Conservation (phyloP, 371 early-diverging fungal species). For the Vairimorpha apis region DNA sequence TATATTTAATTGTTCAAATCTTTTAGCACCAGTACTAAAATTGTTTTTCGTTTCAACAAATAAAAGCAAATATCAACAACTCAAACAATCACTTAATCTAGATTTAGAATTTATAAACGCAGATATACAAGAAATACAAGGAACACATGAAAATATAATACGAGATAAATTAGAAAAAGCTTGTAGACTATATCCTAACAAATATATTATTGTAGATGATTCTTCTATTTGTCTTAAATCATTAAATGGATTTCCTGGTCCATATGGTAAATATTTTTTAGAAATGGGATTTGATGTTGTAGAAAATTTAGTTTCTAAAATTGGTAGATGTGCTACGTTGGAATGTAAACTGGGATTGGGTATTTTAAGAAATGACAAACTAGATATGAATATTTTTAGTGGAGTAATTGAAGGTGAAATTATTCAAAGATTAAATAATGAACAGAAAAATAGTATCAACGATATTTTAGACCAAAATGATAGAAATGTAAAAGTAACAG, state of each 20-base stretch:
- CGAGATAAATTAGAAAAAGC: constrained; percentile 28
- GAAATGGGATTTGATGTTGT: constrained; percentile 33
- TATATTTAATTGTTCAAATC: too few relatives aligned
- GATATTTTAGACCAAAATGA: too few relatives aligned
- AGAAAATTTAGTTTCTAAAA: constrained; percentile 29
- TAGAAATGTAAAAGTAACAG: too few relatives aligned
- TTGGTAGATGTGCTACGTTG: constrained; percentile 20
- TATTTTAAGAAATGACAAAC: constrained; percentile 2
- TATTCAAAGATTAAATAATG: not conserved
- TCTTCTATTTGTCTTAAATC: constrained; percentile 29
- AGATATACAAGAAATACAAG: constrained; percentile 49
- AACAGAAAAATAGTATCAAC: too few relatives aligned
- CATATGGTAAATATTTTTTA: constrained; percentile 48
- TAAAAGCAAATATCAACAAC: too few relatives aligned
- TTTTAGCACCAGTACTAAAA: too few relatives aligned
- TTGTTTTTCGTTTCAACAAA: too few relatives aligned
- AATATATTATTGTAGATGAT: constrained; percentile 40
- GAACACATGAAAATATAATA: constrained; percentile 33
- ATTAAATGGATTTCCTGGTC: constrained; percentile 51
- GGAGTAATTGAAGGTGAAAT: constrained; percentile 32
- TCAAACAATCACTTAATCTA: too few relatives aligned
- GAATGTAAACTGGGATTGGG: constrained; percentile 20
- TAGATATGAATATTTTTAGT: constrained; percentile 4
- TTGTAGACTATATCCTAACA: not conserved
- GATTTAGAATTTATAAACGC: constrained; percentile 6